Conservation (phyloP, 2,329 filamentous ascomycete species). For the Neofusicoccum laricinum region DNA sequence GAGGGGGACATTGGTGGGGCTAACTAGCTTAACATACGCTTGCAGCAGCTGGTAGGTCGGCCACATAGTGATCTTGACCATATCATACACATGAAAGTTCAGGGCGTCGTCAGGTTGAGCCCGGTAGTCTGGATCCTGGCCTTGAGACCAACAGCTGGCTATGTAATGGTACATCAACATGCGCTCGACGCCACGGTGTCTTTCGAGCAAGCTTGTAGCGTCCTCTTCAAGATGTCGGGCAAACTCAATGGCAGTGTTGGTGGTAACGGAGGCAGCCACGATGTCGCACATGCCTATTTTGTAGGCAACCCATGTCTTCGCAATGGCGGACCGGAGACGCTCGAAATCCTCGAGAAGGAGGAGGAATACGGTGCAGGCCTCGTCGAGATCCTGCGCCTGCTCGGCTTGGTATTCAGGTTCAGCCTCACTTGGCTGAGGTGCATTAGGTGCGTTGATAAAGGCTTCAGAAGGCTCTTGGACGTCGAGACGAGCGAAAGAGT, state of each 20-base stretch:
- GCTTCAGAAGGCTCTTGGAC: slow-evolving; percentile 39
- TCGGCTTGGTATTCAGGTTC: slow-evolving; percentile 34
- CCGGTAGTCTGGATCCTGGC: background rate
- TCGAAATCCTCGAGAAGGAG: slow-evolving; percentile 19
- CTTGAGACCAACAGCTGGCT: background rate
- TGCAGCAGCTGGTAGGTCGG: slow-evolving; percentile 20
- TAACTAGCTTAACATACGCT: slow-evolving; percentile 24
- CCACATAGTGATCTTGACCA: slow-evolving; percentile 4
- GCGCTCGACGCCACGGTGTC: slow-evolving; percentile 11
- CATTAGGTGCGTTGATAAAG: slow-evolving; percentile 34
- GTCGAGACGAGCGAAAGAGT: slow-evolving; percentile 35
- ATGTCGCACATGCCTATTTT: slow-evolving; percentile 19
- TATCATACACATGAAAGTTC: slow-evolving; percentile 22
- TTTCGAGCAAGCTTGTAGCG: slow-evolving; percentile 4
- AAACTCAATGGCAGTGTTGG: slow-evolving; percentile 23
- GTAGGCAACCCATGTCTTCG: slow-evolving; percentile 19
- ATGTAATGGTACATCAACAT: background rate
- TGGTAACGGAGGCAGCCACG: slow-evolving; percentile 21
- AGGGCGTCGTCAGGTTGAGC: slow-evolving; percentile 18
- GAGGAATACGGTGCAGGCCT: slow-evolving; percentile 18
- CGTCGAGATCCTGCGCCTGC: slow-evolving; percentile 10
- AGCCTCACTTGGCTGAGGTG: slow-evolving; percentile 21
- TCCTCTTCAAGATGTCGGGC: slow-evolving; percentile 22
- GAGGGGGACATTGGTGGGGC: slow-evolving; percentile 23
- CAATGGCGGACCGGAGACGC: slow-evolving; percentile 20